Evolutionary conservation across 2,329 filamentous ascomycete genomes (phyloP).

Genomic region (Apiospora marii): DNA sequence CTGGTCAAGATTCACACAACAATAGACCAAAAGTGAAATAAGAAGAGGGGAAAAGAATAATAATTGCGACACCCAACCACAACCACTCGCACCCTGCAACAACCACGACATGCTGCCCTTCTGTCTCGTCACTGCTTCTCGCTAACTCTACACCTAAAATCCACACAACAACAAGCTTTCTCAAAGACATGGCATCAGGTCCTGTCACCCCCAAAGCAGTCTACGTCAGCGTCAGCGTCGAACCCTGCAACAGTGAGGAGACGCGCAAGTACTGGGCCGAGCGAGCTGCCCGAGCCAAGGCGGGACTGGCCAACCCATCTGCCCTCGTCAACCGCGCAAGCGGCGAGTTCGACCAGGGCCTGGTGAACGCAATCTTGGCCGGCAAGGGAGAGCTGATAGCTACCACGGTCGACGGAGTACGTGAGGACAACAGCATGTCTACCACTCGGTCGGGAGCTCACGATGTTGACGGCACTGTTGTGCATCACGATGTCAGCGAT

Average conservation of each 20-base stretch:
- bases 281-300: not conserved
- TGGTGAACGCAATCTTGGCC: not conserved
- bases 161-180: not conserved
- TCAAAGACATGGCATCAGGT: not conserved
- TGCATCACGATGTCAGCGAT: not conserved
- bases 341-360: constrained; percentile 3
- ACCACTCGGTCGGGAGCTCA: not conserved
- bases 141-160: not conserved
- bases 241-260: constrained; percentile 14
- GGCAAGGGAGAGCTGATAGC: constrained; percentile 2
- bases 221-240: constrained; percentile 19
- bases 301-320: not conserved
- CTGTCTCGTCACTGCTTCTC: not conserved
- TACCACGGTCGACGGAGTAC: constrained; percentile 3
- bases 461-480: not conserved
- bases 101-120: not conserved
- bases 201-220: constrained; percentile 1
- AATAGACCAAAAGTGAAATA: not conserved
- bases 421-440: not conserved
- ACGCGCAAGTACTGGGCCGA: constrained; percentile 16
- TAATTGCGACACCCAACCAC: not conserved
- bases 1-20: not conserved
- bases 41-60: not conserved
- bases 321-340: constrained; percentile 10
- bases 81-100: not conserved